Conservation (phyloP, 495 filamentous ascomycete species). For the Penicillium samsonianum region DNA sequence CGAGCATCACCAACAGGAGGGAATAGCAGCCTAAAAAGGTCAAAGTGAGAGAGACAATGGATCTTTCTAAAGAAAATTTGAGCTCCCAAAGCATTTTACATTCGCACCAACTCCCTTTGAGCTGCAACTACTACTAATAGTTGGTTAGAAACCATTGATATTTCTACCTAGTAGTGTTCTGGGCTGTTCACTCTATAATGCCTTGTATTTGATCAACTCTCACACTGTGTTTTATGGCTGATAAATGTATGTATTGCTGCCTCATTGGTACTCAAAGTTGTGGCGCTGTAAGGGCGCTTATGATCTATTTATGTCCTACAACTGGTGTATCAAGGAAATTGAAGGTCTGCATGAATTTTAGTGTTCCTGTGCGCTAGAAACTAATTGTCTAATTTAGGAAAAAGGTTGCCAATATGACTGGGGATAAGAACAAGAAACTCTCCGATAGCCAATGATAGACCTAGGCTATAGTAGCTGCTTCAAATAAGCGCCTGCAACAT, state of each 20-base stretch:
- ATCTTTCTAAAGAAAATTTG: background rate
- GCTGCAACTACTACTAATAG: background rate
- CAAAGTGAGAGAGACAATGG: background rate
- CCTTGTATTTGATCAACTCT: background rate
- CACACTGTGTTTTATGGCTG: background rate
- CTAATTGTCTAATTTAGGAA: background rate
- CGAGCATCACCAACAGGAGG: background rate
- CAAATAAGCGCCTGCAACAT: constrained; percentile 6
- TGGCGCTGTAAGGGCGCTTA: constrained; percentile 28
- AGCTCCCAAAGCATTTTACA: background rate
- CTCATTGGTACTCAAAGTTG: background rate
- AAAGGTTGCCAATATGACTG: background rate
- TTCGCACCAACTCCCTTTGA: background rate
- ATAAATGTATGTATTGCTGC: background rate
- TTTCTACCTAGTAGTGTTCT: background rate
- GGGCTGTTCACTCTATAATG: background rate
- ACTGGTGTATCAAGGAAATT: constrained; percentile 16
- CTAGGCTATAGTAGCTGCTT: background rate
- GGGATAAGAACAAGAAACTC: background rate
- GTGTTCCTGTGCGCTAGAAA: background rate
- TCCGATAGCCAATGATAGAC: constrained; percentile 8
- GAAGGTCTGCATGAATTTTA: background rate
- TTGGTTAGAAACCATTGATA: background rate
- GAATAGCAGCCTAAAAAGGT: background rate
- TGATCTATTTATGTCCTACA: constrained; percentile 26